A percentile compares a stretch with the other conserved stretches of the same genome.
These are phyloP conservation scores for Ceratocystis colombiana DNA, from an alignment of 2,329 filamentous ascomycete genomes.

Conservation along the genomic window DNA sequence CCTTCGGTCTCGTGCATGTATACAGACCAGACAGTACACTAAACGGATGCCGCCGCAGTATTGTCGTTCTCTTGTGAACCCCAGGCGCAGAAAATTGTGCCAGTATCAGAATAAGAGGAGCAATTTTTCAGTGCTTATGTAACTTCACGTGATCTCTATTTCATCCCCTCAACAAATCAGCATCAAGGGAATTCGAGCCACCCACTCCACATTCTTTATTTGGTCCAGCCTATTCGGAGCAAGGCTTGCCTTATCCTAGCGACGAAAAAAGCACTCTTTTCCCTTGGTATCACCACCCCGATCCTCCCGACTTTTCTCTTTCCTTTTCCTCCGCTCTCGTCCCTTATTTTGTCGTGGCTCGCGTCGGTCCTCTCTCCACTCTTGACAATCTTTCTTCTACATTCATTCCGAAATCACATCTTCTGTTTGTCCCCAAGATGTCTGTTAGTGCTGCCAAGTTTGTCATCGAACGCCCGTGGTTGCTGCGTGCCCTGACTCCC, in stretches of 20 bases:
- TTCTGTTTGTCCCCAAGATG: constrained; percentile 43
- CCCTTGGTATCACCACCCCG: constrained; percentile 22
- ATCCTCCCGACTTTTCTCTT: constrained; percentile 24
- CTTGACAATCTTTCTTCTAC: constrained; percentile 29
- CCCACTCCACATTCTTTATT: constrained; percentile 19
- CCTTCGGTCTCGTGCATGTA: no score
- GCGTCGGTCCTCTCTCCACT: constrained; percentile 26
- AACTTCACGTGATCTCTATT: constrained; percentile 18
- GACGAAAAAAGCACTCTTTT: constrained; percentile 21
- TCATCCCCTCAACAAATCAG: constrained; percentile 17
- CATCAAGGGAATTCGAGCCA: constrained; percentile 19
- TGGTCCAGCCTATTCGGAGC: constrained; percentile 14
- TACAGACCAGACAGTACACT: no score
- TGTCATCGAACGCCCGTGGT: constrained; percentile 76
- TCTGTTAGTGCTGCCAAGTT: constrained; percentile 63
- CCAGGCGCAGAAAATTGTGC: constrained; percentile 15
- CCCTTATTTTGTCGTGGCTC: constrained; percentile 7
- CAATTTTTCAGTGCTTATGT: constrained; percentile 9
- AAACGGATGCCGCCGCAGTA: no score
- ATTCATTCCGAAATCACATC: constrained; percentile 27
- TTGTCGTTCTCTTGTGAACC: background rate
- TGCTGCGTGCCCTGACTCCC: constrained; percentile 55
- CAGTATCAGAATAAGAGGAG: background rate
- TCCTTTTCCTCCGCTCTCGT: constrained; percentile 10
- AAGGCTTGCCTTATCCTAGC: constrained; percentile 12